A percentile compares a stretch with the other conserved stretches of the same genome.
These are phyloP conservation scores for Polytrichum formosum DNA, from an alignment of 225 moss, liverwort and hornwort genomes.

Conservation along the genomic window DNA sequence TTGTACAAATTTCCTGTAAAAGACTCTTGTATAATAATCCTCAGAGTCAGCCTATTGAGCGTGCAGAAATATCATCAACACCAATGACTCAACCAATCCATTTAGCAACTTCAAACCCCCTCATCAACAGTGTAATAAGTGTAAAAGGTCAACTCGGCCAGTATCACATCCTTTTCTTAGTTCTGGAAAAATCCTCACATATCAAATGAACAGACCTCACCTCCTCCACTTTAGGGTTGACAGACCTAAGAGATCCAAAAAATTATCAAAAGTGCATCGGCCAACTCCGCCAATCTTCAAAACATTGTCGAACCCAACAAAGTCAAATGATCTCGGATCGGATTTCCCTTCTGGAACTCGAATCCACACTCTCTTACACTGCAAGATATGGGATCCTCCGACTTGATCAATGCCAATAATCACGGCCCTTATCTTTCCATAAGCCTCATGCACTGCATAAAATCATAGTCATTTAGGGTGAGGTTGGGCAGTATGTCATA, in stretches of 20 bases:
- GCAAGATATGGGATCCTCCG: neutral
- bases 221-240: neutral
- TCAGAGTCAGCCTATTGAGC: too few species aligned
- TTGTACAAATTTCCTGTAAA: too few species aligned
- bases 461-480: neutral
- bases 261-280: neutral
- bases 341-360: neutral
- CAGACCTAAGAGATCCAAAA: neutral
- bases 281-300: neutral
- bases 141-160: neutral
- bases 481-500: neutral
- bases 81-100: too few species aligned
- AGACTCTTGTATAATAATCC: too few species aligned
- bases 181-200: neutral
- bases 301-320: neutral
- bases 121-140: neutral
- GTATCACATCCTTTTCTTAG: neutral
- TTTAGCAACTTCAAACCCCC: neutral
- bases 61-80: too few species aligned
- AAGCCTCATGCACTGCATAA: neutral
- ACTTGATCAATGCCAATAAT: neutral
- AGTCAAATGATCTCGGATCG: neutral
- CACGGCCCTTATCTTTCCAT: neutral
- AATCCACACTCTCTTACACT: neutral
- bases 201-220: neutral